Evolutionary conservation across 2,329 filamentous ascomycete species (phyloP), one percentile per base, ranked within the genome.

Genomic region (Neonectria coccinea): DNA sequence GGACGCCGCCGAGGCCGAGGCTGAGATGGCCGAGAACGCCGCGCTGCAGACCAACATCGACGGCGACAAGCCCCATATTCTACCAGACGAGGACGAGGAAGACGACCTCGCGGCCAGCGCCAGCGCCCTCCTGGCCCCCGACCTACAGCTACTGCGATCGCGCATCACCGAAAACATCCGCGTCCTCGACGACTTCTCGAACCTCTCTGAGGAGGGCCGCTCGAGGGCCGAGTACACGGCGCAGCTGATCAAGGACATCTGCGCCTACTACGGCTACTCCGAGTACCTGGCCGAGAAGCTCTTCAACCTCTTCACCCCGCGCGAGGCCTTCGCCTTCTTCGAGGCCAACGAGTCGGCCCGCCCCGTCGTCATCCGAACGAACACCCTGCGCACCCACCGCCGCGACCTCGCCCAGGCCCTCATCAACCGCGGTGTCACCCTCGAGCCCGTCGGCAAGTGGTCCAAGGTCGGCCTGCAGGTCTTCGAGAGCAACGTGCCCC

Each of bases 391-490:
- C 72, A 91, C 88, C 41, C 87, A 90, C 76, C 85, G 89, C 56
- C 83, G 89, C 74, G 94, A 97, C 67, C 90, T 99, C 18, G 96
- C 96, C 10, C 94, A 97, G 79, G 88, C 94, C 1, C 87, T 97
- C 65, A 97, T 97, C 85, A 97, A 97, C 82, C 92, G 95, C 68
- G 96, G 96, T 69, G 96, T 99, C 53, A 97, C 94, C 14, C 88
- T 99, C 42, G 95, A 99, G 80, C 96, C 96, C 2, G 93, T 99
- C 18, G 96, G 96, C 66, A 98, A 98, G 80, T 99, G 96, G 96
- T 96, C 92, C 72, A 99, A 99, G 83, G 94, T 99, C 68, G 96
- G 96, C 52, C 87, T 99, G 44, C 96, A 99, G 79, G 89, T 99
- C 65, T 99, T 99, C 78, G 96, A 99, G 80, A 92, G 92, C 62